phyloP scores from a whole-genome alignment of 2,329 filamentous ascomycete species.

The Fusarium chuoi region DNA sequence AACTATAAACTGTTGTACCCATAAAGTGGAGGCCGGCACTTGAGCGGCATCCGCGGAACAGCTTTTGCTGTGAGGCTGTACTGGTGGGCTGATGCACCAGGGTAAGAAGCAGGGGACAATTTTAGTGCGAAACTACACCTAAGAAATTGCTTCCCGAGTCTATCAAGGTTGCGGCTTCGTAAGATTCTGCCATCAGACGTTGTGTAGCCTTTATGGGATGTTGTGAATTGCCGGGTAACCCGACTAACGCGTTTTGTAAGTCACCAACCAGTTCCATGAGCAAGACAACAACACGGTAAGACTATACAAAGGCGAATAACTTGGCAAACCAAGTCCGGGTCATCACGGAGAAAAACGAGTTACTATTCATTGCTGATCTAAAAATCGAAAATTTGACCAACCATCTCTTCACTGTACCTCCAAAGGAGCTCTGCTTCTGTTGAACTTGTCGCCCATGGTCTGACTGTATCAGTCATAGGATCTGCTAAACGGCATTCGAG shows the following conservation, averaged over 20 bases:
- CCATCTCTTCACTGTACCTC: conserved; percentile 28
- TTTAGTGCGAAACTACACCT: not conserved
- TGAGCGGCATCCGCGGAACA: not conserved
- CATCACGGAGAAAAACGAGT: fast-evolving
- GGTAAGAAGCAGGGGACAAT: not conserved
- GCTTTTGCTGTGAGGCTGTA: not conserved
- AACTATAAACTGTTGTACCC: not conserved
- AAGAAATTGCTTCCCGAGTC: not conserved
- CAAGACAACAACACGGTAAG: not conserved
- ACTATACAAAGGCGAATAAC: not conserved
- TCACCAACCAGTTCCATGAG: not conserved
- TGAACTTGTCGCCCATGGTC: conserved; percentile 23
- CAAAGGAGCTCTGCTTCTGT: conserved; percentile 22
- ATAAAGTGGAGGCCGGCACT: not conserved
- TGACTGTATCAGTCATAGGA: conserved; percentile 10
- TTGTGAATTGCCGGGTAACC: not conserved
- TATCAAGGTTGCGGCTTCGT: not conserved
- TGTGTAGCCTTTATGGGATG: not conserved
- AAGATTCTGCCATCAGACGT: not conserved
- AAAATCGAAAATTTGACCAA: conserved; percentile 14
- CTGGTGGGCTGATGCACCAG: not conserved
- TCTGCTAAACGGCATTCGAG: conserved; percentile 18
- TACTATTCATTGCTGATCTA: not conserved
- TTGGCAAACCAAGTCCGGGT: fast-evolving
- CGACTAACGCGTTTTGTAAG: fast-evolving